A percentile compares a stretch with the other conserved stretches of the same genome.
Evolutionary conservation across 352 stramenopile genomes (phyloP).

Genomic region (Globisporangium megalacanthum): DNA sequence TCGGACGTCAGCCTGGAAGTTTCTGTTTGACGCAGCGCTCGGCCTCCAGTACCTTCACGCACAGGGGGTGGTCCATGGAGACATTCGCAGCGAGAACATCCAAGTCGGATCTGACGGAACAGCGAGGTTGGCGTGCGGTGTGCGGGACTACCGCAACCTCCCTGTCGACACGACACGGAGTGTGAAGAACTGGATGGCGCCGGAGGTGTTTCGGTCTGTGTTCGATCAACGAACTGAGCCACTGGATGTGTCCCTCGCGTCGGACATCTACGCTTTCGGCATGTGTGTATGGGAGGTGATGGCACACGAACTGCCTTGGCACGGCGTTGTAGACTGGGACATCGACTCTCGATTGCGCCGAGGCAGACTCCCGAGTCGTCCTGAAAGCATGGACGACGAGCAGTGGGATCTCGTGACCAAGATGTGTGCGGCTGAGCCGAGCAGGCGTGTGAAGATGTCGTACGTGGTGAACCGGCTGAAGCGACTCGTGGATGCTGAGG

Average conservation of each 20-base stretch:
- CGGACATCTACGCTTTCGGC: too few species aligned
- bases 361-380: not conserved
- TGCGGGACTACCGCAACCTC: not conserved
- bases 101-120: not conserved
- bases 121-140: not conserved
- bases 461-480: conserved; percentile 3
- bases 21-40: not conserved
- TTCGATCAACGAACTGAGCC: not conserved
- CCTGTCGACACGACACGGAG: not conserved
- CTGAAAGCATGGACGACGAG: conserved; percentile 5
- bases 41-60: not conserved
- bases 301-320: not conserved
- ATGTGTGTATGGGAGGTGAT: not conserved
- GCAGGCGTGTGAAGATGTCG: not conserved
- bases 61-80: not conserved
- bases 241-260: too few species aligned
- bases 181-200: not conserved
- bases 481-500: not conserved
- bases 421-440: conserved; percentile 2
- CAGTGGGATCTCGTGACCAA: conserved; percentile 1
- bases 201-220: conserved; percentile 1
- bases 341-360: too few species aligned
- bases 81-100: not conserved
- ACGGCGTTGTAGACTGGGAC: not conserved
- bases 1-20: not conserved